phyloP scores from a whole-genome alignment of 306 rosid genomes.

The Rubus parviflorus region DNA sequence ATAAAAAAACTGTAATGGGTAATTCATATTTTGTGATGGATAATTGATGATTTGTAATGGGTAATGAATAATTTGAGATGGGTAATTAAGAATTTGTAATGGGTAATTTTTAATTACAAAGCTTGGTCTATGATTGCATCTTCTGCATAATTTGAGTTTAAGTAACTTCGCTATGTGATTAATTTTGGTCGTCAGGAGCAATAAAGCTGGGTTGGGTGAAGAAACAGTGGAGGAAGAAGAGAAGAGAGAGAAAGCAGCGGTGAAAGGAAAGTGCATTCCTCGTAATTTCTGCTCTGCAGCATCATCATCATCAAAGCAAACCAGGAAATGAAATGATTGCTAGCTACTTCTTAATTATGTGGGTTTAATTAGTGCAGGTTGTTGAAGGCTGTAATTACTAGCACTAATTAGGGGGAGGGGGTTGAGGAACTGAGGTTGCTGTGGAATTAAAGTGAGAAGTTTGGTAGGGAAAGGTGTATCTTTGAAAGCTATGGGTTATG shows the following conservation, averaged over 20 bases:
- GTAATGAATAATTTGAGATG: neutral
- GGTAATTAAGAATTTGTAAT: neutral
- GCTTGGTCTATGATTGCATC: neutral
- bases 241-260: constrained; percentile 22
- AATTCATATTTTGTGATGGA: neutral
- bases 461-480: neutral
- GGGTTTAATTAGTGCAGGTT: neutral
- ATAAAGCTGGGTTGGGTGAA: constrained; percentile 45
- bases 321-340: constrained; percentile 39
- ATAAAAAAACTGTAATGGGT: too few relatives aligned
- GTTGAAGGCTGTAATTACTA: constrained; percentile 15
- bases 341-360: neutral
- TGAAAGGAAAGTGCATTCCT: constrained; percentile 57
- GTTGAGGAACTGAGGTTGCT: constrained; percentile 5
- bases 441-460: neutral
- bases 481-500: neutral
- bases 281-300: constrained; percentile 40
- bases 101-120: neutral
- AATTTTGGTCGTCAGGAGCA: constrained; percentile 39
- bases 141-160: neutral
- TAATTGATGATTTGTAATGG: neutral
- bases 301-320: constrained; percentile 35
- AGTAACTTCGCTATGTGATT: neutral
- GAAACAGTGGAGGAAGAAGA: constrained; percentile 24
- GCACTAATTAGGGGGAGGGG: neutral